Evolutionary conservation across 306 rosid genomes (phyloP), one percentile per base, ranked within the genome.

Genomic region (Trifolium dubium): DNA sequence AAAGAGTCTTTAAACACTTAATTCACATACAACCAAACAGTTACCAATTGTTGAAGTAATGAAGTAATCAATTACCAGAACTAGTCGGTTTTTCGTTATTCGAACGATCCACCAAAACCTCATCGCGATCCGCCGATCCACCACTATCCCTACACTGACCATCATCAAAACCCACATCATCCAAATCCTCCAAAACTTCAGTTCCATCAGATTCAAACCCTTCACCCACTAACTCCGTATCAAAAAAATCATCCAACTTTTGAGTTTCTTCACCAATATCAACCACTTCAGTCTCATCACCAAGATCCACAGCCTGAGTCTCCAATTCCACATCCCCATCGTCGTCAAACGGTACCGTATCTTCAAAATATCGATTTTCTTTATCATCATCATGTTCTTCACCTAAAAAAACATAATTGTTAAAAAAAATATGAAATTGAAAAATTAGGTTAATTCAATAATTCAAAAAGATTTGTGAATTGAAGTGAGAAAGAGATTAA

Each of bases 221-320:
- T 29, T 87, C 88, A 65, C 84, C 88, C 65, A 86, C 28, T 47
- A 88, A 50, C 65, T 85, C 90, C 30, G 94, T 88, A 43, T 77
- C 83, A 29, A 31, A 35, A 29, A 31, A 35, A 82, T 76, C 86
- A 73, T 88, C 91, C 76, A 87, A 69, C 18, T 32, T 63, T 65
- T 88, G 94, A 10, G 90, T 79, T 37, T 88, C 87, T 0, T 54
- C 85, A 1, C 51, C 55, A 2, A 77, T 28, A 29, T 86, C 74
- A 71, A 83, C 56, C 14, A 64, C 80, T 69, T 88, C 88, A 62
- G 96, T 92, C 69, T 93, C 94, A 3, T 77, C 88, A 3, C 69
- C 83, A 35, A 89, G 82, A 82, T 80, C 46, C 44, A 87, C 43
- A 14, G 32, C 37, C 63, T 83, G 86, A 50, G 92, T 85, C 35